phyloP scores from a whole-genome alignment of 495 filamentous ascomycete genomes.

The Zalerion maritima region DNA sequence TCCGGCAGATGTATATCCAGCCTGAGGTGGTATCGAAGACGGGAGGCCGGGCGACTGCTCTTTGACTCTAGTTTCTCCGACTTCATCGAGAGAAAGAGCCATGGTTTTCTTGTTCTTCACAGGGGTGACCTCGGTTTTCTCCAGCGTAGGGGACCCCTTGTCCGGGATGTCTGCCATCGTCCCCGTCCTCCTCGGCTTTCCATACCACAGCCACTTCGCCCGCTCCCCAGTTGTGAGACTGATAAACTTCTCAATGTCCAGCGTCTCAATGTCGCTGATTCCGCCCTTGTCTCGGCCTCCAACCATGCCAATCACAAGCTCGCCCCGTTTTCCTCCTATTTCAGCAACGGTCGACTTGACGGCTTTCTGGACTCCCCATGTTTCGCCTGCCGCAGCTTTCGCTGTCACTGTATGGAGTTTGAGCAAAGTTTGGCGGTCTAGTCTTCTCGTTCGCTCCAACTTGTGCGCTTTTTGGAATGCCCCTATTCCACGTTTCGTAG shows the following conservation, averaged over 20 bases:
- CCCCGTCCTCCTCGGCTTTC: slow-evolving; percentile 52
- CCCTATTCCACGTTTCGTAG: slow-evolving; percentile 66
- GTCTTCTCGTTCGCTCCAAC: slow-evolving; percentile 54
- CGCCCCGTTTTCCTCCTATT: slow-evolving; percentile 85
- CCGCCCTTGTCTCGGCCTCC: slow-evolving; percentile 75
- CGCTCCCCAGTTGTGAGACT: slow-evolving; percentile 62
- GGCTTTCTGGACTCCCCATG: slow-evolving; percentile 63
- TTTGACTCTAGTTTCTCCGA: slow-evolving; percentile 21
- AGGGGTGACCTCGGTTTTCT: slow-evolving; percentile 35
- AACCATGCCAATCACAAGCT: slow-evolving; percentile 87
- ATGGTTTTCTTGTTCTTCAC: slow-evolving; percentile 37
- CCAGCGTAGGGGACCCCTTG: slow-evolving; percentile 47
- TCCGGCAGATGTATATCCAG: slow-evolving; percentile 23
- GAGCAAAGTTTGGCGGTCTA: slow-evolving; percentile 73
- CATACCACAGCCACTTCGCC: slow-evolving; percentile 87
- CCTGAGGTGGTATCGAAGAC: slow-evolving; percentile 19
- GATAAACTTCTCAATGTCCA: slow-evolving; percentile 74
- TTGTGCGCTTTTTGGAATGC: slow-evolving; percentile 85
- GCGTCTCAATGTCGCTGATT: slow-evolving; percentile 82
- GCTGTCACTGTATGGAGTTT: slow-evolving; percentile 67
- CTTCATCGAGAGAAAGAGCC: slow-evolving; percentile 32
- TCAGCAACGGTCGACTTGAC: slow-evolving; percentile 93
- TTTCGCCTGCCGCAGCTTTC: slow-evolving; percentile 70
- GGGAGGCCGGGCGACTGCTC: slow-evolving; percentile 26
- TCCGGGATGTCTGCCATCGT: slow-evolving; percentile 36